phyloP scores from a whole-genome alignment of 2,329 filamentous ascomycete species.

The Arthrobotrys musiformis region DNA sequence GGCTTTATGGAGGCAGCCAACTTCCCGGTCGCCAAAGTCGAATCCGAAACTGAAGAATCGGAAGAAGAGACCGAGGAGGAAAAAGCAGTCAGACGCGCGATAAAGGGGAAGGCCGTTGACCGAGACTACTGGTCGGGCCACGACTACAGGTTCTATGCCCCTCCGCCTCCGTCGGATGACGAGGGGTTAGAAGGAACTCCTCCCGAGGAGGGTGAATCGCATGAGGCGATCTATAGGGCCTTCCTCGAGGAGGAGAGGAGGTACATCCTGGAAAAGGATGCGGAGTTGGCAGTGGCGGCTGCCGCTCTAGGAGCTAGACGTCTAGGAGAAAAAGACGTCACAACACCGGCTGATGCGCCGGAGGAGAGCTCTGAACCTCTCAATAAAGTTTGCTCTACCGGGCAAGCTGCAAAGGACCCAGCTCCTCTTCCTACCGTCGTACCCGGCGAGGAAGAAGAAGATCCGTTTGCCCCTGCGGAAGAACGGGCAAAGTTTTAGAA shows the following conservation, averaged over 20 bases:
- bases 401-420: too few relatives aligned
- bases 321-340: too few relatives aligned
- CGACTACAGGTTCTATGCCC: neutral
- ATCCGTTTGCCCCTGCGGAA: neutral
- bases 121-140: neutral
- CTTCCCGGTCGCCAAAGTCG: neutral
- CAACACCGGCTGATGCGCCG: too few relatives aligned
- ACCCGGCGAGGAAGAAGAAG: neutral
- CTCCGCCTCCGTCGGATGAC: neutral
- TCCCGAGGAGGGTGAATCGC: too few relatives aligned
- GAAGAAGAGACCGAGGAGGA: slow-evolving; percentile 6
- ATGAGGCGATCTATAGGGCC: too few relatives aligned
- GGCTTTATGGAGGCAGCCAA: neutral
- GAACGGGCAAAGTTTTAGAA: slow-evolving; percentile 21
- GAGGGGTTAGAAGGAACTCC: neutral
- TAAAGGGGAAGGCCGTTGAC: slow-evolving; percentile 8
- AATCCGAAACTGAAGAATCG: neutral
- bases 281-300: too few relatives aligned
- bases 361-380: too few relatives aligned
- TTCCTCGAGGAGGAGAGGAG: too few relatives aligned
- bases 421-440: neutral
- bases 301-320: too few relatives aligned
- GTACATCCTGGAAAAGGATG: too few relatives aligned
- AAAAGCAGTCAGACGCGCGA: neutral
- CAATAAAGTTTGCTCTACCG: too few relatives aligned